A percentile compares a stretch with the other conserved stretches of the same genome.
Conservation (phyloP, 2,329 filamentous ascomycete genomes). For the Diaporthe sp. region DNA sequence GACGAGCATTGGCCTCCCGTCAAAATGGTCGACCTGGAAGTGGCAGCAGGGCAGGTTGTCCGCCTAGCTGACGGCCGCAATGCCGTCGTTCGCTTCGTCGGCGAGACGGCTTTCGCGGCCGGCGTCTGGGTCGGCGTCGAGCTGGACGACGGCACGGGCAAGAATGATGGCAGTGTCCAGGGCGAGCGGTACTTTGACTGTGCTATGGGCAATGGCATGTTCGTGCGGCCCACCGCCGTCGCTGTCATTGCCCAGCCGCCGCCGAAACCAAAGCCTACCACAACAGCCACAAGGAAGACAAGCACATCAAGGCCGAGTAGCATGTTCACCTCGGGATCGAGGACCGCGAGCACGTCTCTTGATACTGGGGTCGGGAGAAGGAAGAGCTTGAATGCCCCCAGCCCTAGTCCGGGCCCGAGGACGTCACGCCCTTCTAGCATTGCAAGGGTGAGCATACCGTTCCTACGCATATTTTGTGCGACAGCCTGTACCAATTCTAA, state of each 20-base stretch:
- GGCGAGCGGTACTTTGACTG: constrained; percentile 92
- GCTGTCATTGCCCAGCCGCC: constrained; percentile 64
- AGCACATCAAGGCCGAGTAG: constrained; percentile 59
- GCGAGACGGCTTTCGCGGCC: constrained; percentile 80
- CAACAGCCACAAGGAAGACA: constrained; percentile 50
- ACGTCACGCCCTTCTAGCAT: constrained; percentile 65
- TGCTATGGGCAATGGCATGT: constrained; percentile 81
- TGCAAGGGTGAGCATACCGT: constrained; percentile 58
- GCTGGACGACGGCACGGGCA: constrained; percentile 82
- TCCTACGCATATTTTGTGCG: background rate
- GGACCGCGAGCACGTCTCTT: constrained; percentile 53
- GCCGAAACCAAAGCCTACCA: constrained; percentile 53
- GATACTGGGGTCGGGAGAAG: constrained; percentile 69
- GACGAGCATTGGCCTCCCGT: background rate
- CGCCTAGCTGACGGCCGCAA: constrained; percentile 81
- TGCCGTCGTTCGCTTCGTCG: constrained; percentile 84
- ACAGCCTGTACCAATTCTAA: constrained; percentile 2
- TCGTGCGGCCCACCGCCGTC: constrained; percentile 80
- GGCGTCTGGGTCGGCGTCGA: constrained; percentile 94
- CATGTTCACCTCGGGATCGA: constrained; percentile 51
- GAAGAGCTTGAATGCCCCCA: constrained; percentile 77
- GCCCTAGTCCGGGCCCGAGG: constrained; percentile 76
- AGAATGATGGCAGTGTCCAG: constrained; percentile 93
- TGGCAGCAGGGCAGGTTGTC: constrained; percentile 77
- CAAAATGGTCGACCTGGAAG: constrained; percentile 65